Percentiles rank a stretch among this genome's conserved stretches.
These are phyloP conservation scores for Citrus maxima DNA, from an alignment of 345 rosid genomes.

Conservation along the genomic window DNA sequence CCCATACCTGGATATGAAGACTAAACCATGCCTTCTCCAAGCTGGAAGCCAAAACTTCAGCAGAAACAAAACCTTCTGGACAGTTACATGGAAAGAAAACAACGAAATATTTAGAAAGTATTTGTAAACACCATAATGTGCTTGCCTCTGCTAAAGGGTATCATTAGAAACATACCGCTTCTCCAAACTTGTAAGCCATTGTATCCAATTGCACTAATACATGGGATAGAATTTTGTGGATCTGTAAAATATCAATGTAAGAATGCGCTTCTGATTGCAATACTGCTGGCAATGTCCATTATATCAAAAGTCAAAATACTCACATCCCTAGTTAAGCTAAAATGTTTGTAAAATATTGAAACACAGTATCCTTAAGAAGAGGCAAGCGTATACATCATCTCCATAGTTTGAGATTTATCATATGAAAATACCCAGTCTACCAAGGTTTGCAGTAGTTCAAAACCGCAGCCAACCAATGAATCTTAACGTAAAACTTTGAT, in stretches of 20 bases:
- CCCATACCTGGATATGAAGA: conserved; percentile 74
- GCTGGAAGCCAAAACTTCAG: conserved; percentile 65
- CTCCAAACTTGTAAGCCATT: conserved; percentile 84
- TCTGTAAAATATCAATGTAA: conserved; percentile 64
- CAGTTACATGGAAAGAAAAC: conserved; percentile 16
- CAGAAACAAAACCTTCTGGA: conserved; percentile 68
- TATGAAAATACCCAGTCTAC: neutral
- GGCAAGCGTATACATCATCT: neutral
- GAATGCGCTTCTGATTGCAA: conserved; percentile 33
- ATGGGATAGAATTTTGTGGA: conserved; percentile 69
- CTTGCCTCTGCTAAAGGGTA: conserved; percentile 1
- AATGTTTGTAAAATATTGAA: neutral
- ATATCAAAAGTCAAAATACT: neutral
- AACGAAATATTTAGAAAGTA: neutral
- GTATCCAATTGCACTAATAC: conserved; percentile 74
- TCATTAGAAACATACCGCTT: conserved; percentile 41
- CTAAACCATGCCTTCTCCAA: conserved; percentile 82
- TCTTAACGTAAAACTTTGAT: neutral
- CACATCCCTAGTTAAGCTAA: neutral
- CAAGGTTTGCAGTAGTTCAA: neutral
- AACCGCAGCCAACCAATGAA: neutral
- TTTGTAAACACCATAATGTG: neutral
- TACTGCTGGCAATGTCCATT: neutral
- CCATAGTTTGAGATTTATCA: neutral
- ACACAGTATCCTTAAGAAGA: neutral